Evolutionary conservation across 805 yeast species (phyloP), one percentile per base, ranked within the genome.

Genomic region (Kluyveromyces aestuarii): DNA sequence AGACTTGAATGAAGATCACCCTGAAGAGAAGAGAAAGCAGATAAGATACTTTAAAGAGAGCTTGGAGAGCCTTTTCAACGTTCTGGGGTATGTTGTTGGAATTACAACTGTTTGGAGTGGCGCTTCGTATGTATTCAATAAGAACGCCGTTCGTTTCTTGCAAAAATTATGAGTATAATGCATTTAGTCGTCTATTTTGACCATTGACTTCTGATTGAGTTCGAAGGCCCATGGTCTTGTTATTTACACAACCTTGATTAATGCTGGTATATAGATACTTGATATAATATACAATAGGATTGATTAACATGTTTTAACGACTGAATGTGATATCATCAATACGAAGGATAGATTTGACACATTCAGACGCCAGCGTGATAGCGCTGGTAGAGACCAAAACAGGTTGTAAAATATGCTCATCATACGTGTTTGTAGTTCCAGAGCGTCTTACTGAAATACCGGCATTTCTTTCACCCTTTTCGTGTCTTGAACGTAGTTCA

Each of bases 321-420:
- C 95, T 82, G 66, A 93, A 87, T 39, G 96, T 86, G 60, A 93
- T 95, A 68, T 95, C 99, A 69, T 93, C 99, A 61, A 93, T 93
- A 70, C 99, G 84, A 67, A 93, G 75, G 55, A 93, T 89, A 41
- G 96, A 85, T 72, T 93, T 95, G 50, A 91, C 98, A 56, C 96
- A 86, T 73, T 93, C 99, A 18, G 97, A 84, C 33, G 98, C 97
- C 58, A 93, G 77, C 13, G 95, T 82, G 50, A 93, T 83, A 45
- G 98, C 96, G 68, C 96, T 87, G 17, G 93, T 90, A 66, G 84
- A 86, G 47, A 93, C 99, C 66, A 93, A 75, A 9, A 90, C 95
- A 3, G 99, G 99, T 69, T 93, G 99, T 61, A 93, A 73, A 49
- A 93, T 96, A 65, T 93, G 95, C 69, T 93, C 99, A 46, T 85